A percentile compares a stretch with the other conserved stretches of the same genome.
Conservation (phyloP, 352 stramenopile species). For the Phytophthora multivora region DNA sequence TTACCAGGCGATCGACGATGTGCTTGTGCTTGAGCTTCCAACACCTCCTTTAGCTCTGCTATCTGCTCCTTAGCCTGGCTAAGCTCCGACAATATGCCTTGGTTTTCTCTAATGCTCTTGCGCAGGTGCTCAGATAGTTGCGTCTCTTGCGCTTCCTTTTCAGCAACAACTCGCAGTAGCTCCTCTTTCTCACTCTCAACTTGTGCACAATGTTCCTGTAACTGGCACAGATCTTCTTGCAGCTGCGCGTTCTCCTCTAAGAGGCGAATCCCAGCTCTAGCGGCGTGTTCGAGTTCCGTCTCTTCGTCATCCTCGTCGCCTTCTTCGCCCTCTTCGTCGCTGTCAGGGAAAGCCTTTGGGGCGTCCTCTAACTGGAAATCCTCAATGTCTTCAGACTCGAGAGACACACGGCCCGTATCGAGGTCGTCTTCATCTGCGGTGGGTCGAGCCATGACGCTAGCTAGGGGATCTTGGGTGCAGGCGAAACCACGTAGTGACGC, state of each 20-base stretch:
- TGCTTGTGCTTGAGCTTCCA: slow-evolving; percentile 22
- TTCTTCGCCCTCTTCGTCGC: slow-evolving; percentile 24
- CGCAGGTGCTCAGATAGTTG: slow-evolving; percentile 51
- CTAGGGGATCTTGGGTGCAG: slow-evolving; percentile 14
- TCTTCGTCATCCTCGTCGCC: slow-evolving; percentile 44
- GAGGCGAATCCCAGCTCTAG: slow-evolving; percentile 67
- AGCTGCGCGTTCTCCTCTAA: slow-evolving; percentile 77
- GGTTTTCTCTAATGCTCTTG: slow-evolving; percentile 65
- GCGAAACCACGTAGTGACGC: slow-evolving; percentile 13
- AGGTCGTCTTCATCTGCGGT: slow-evolving; percentile 1
- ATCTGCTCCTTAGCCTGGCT: slow-evolving; percentile 45
- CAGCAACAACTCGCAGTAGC: slow-evolving; percentile 41
- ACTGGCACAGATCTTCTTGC: slow-evolving; percentile 52
- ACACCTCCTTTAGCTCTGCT: slow-evolving; percentile 23
- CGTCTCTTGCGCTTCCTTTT: slow-evolving; percentile 45
- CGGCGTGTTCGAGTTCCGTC: slow-evolving; percentile 59
- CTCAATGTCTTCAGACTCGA: slow-evolving; percentile 6
- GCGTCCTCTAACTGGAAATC: slow-evolving; percentile 24
- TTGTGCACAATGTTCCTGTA: slow-evolving; percentile 50
- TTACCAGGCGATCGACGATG: slow-evolving; percentile 36
- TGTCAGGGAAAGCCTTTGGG: slow-evolving; percentile 18
- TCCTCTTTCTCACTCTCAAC: slow-evolving; percentile 43
- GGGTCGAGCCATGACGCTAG: slow-evolving; percentile 11
- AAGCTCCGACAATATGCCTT: slow-evolving; percentile 52
- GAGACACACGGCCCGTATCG: background rate